A percentile compares a stretch with the other conserved stretches of the same genome.
phyloP scores from a whole-genome alignment of 129 eudicot species.

The Pulicaria dysenterica region DNA sequence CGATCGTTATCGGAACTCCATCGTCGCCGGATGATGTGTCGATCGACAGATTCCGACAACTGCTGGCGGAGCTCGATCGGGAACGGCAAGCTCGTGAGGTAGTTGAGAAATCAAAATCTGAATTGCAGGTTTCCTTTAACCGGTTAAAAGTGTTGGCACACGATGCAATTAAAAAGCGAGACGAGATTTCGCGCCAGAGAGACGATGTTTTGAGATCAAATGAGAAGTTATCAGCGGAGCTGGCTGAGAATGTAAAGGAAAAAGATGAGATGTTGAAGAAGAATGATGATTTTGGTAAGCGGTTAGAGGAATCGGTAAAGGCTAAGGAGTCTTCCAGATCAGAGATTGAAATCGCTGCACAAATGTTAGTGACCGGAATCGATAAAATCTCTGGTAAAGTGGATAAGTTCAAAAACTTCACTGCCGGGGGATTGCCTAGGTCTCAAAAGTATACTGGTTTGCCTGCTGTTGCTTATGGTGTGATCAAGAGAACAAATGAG shows the following conservation, averaged over 20 bases:
- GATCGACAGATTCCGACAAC: conserved; percentile 56
- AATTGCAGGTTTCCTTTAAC: conserved; percentile 59
- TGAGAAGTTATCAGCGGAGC: conserved; percentile 47
- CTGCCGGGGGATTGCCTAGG: conserved; percentile 78
- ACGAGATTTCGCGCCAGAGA: conserved; percentile 61
- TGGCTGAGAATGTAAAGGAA: conserved; percentile 41
- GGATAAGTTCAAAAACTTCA: conserved; percentile 61
- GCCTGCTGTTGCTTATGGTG: conserved; percentile 92
- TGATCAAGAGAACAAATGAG: conserved; percentile 83
- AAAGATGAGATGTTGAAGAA: conserved; percentile 51
- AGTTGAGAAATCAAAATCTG: conserved; percentile 63
- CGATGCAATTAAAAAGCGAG: conserved; percentile 83
- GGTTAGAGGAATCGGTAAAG: conserved; percentile 63
- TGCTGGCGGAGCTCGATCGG: conserved; percentile 71
- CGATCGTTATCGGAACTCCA: conserved; percentile 40
- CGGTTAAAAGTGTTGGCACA: conserved; percentile 73
- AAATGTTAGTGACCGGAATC: conserved; percentile 83
- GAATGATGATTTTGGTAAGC: conserved; percentile 50
- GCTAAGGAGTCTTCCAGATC: conserved; percentile 58
- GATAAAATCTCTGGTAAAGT: conserved; percentile 95
- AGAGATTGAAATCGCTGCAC: conserved; percentile 73
- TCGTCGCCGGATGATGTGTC: conserved; percentile 47
- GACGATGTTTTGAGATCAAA: conserved; percentile 55
- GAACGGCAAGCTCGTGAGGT: conserved; percentile 64
- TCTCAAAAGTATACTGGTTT: conserved; percentile 86